These are phyloP conservation scores for Lecanosticta acicola DNA, from an alignment of 2,329 filamentous ascomycete genomes.

Conservation along the genomic window DNA sequence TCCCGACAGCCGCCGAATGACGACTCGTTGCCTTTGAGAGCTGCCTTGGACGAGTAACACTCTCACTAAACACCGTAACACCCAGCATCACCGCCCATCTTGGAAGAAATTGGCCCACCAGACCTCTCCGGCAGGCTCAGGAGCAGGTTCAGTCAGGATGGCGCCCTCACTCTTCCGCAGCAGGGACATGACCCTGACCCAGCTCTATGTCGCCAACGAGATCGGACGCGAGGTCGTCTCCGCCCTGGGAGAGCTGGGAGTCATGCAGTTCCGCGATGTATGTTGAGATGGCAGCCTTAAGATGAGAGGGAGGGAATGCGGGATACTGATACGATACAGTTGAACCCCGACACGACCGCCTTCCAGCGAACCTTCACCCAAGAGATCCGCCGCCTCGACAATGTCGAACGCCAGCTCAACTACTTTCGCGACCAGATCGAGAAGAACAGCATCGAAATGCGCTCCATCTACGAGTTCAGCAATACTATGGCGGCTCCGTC, in stretches of 20 bases:
- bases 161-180: conserved; percentile 92
- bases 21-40: background rate
- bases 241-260: conserved; percentile 88
- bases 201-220: conserved; percentile 98
- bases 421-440: conserved; percentile 97
- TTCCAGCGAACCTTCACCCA: conserved; percentile 98
- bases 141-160: conserved; percentile 40
- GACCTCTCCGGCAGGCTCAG: conserved; percentile 10
- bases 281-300: conserved; percentile 34
- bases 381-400: conserved; percentile 93
- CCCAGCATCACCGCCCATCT: background rate
- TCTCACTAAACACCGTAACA: background rate
- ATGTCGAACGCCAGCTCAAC: conserved; percentile 93
- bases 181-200: conserved; percentile 99
- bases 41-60: background rate
- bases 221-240: conserved; percentile 97
- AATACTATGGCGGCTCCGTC: conserved; percentile 77
- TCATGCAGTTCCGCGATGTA: conserved; percentile 97
- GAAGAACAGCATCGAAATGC: conserved; percentile 77
- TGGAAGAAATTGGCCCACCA: conserved; percentile 2
- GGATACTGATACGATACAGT: conserved; percentile 47
- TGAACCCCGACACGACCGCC: conserved; percentile 86
- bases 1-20: no score
- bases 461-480: conserved; percentile 85
- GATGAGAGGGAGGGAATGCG: background rate